Percentiles rank a stretch among this genome's conserved stretches.
phyloP scores from a whole-genome alignment of 306 rosid genomes.

The Calophaca sinica region DNA sequence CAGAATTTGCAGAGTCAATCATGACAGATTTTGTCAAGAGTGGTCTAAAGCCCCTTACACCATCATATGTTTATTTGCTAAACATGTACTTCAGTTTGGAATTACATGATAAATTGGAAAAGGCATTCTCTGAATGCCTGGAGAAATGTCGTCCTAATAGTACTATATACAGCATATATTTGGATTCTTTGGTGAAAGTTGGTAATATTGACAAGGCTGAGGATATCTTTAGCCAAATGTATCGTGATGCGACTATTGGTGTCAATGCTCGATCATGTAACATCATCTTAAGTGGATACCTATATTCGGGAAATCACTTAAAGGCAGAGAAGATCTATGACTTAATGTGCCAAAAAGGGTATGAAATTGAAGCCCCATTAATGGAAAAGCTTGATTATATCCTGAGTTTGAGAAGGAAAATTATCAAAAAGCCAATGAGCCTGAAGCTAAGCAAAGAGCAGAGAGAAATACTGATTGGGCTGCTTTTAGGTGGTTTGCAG shows the following conservation, averaged over 20 bases:
- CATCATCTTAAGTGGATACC: slow-evolving; percentile 78
- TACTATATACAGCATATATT: slow-evolving; percentile 71
- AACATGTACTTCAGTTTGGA: slow-evolving; percentile 75
- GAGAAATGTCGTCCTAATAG: slow-evolving; percentile 79
- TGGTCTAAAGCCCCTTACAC: slow-evolving; percentile 73
- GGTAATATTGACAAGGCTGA: slow-evolving; percentile 79
- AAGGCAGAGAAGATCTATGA: slow-evolving; percentile 82
- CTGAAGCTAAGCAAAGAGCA: slow-evolving; percentile 84
- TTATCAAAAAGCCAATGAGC: slow-evolving; percentile 63
- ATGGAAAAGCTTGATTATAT: slow-evolving; percentile 81
- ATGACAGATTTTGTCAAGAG: slow-evolving; percentile 70
- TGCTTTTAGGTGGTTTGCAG: slow-evolving; percentile 85
- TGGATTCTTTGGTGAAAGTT: slow-evolving; percentile 85
- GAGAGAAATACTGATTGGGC: slow-evolving; percentile 84
- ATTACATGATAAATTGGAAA: slow-evolving; percentile 72
- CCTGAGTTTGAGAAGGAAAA: slow-evolving; percentile 73
- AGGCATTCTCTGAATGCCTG: slow-evolving; percentile 71
- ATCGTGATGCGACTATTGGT: slow-evolving; percentile 61
- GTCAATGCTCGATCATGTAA: slow-evolving; percentile 82
- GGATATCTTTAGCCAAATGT: slow-evolving; percentile 73
- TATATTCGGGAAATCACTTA: slow-evolving; percentile 63
- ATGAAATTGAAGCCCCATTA: slow-evolving; percentile 66
- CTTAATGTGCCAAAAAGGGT: slow-evolving; percentile 81
- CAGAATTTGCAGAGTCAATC: slow-evolving; percentile 76
- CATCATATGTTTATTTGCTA: slow-evolving; percentile 71